phyloP scores from a whole-genome alignment of 2,329 filamentous ascomycete genomes.

The Diaporthe amygdali region DNA sequence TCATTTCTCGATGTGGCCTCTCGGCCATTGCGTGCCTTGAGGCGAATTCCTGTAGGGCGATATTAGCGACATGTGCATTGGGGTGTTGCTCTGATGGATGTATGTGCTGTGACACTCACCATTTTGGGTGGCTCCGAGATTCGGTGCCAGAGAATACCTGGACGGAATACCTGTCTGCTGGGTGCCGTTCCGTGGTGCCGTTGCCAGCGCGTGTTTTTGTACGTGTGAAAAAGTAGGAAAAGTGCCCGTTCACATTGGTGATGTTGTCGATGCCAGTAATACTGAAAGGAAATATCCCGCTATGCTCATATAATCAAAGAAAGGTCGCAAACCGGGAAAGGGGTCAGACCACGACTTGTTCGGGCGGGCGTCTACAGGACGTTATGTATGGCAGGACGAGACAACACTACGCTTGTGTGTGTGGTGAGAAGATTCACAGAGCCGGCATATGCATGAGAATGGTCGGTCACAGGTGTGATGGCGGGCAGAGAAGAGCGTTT shows the following conservation, averaged over 20 bases:
- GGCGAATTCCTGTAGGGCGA: conserved; percentile 37
- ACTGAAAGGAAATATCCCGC: conserved; percentile 38
- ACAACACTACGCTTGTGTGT: conserved; percentile 14
- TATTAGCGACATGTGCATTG: conserved; percentile 9
- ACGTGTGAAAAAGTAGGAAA: conserved; percentile 19
- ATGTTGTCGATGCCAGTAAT: conserved; percentile 26
- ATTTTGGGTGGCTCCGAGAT: conserved; percentile 32
- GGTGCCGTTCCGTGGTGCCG: conserved; percentile 33
- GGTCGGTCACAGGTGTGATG: conserved; percentile 28
- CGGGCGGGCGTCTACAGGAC: conserved; percentile 49
- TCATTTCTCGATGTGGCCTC: conserved; percentile 55
- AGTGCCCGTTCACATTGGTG: conserved; percentile 27
- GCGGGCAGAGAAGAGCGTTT: conserved; percentile 21
- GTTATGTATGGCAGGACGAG: conserved; percentile 51
- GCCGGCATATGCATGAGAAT: conserved; percentile 26
- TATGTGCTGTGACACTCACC: conserved; percentile 37
- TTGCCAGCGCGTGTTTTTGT: conserved; percentile 43
- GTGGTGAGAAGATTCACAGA: conserved; percentile 20
- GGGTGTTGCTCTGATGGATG: neutral
- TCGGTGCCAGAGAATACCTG: neutral
- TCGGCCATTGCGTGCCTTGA: conserved; percentile 40
- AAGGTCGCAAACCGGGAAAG: conserved; percentile 48
- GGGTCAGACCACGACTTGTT: conserved; percentile 33
- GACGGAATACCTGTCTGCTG: neutral
- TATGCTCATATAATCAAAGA: conserved; percentile 39